Percentiles rank a stretch among this genome's conserved stretches.
Conservation (phyloP, 345 rosid species). For the Lepidium aucheri region DNA sequence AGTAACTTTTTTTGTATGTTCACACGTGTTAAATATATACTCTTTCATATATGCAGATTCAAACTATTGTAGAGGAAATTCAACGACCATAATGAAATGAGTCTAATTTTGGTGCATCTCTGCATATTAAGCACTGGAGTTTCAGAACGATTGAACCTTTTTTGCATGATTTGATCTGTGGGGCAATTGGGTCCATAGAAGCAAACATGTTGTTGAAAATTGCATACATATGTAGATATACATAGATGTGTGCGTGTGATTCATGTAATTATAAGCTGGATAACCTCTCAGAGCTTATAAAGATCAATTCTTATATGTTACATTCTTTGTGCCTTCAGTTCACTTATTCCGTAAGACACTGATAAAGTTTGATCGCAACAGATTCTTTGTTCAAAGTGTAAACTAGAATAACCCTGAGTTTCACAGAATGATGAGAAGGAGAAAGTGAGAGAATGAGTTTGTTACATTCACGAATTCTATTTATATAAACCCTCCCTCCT, state of each 20-base stretch:
- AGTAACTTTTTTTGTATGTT: background rate
- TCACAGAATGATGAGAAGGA: too few relatives aligned
- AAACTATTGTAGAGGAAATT: background rate
- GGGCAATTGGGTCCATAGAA: slow-evolving; percentile 19
- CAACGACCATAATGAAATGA: slow-evolving; percentile 3
- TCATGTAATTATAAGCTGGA: slow-evolving; percentile 17
- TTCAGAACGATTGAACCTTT: background rate
- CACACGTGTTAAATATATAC: background rate
- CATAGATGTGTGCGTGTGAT: background rate
- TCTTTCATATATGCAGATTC: slow-evolving; percentile 15
- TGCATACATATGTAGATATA: background rate
- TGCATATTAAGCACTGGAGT: background rate
- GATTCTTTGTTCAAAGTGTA: too few relatives aligned
- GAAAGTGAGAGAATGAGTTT: too few relatives aligned
- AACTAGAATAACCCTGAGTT: too few relatives aligned
- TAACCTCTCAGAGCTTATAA: slow-evolving; percentile 7
- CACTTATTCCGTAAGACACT: background rate
- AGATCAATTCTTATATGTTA: background rate
- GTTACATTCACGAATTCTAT: too few relatives aligned
- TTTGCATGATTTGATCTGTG: slow-evolving; percentile 27
- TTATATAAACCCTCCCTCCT: too few relatives aligned
- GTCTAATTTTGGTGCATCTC: slow-evolving; percentile 6
- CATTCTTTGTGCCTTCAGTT: slow-evolving; percentile 2
- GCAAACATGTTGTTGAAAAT: slow-evolving; percentile 16
- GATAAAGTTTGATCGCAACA: too few relatives aligned